These are phyloP conservation scores for Amphicarpaea edgeworthii DNA, from an alignment of 306 rosid genomes.

Conservation along the genomic window DNA sequence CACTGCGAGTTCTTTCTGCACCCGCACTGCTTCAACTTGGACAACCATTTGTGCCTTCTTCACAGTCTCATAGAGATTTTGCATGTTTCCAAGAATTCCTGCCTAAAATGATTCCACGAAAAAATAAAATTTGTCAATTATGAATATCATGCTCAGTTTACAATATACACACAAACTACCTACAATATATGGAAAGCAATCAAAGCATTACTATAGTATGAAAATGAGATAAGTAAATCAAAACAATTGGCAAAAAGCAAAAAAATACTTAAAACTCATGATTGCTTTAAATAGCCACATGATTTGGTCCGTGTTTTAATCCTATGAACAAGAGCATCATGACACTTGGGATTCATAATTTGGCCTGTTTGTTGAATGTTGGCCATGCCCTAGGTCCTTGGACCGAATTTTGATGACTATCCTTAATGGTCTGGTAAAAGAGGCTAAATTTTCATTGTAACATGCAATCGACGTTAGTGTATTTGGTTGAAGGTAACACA, in stretches of 20 bases:
- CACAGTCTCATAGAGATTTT: slow-evolving; percentile 81
- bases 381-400: neutral
- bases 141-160: slow-evolving; percentile 37
- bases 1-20: slow-evolving; percentile 86
- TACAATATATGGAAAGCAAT: neutral
- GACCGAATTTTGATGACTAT: too few species aligned
- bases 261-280: neutral
- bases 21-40: slow-evolving; percentile 92
- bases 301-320: slow-evolving; percentile 1
- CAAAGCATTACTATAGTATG: neutral
- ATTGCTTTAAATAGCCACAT: slow-evolving; percentile 18
- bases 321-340: neutral
- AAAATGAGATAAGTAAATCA: slow-evolving; percentile 22
- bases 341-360: neutral
- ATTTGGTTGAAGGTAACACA: too few species aligned
- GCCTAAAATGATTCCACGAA: slow-evolving; percentile 60
- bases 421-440: too few species aligned
- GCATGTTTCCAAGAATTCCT: slow-evolving; percentile 85
- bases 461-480: too few species aligned
- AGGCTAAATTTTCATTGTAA: too few species aligned
- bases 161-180: slow-evolving; percentile 35
- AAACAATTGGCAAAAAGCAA: neutral
- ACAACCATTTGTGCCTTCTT: slow-evolving; percentile 92
- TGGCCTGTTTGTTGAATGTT: neutral
- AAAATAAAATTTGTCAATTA: slow-evolving; percentile 20